Evolutionary conservation across 179 eudicot genomes (phyloP).

Genomic region (Amaranthus tricolor): DNA sequence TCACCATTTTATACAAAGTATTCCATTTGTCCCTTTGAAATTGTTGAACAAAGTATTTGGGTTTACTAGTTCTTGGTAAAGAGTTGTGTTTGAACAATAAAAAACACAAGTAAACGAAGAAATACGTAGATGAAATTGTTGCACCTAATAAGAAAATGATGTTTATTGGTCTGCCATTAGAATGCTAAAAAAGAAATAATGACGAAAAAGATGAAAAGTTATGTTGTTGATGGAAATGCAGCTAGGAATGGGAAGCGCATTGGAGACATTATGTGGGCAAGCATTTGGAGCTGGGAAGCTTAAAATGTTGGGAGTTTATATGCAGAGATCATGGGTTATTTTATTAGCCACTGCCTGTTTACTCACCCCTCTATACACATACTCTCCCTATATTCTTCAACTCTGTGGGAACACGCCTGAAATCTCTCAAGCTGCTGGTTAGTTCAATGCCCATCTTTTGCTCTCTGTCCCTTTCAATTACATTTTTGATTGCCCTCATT

Average conservation of each 20-base stretch:
- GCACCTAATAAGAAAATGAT: too few relatives aligned
- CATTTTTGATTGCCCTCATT: background rate
- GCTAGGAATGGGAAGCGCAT: slow-evolving; percentile 92
- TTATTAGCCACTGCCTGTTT: slow-evolving; percentile 46
- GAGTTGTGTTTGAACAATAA: too few relatives aligned
- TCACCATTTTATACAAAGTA: too few relatives aligned
- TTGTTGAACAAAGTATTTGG: too few relatives aligned
- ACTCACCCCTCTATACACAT: slow-evolving; percentile 62
- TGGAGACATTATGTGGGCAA: slow-evolving; percentile 92
- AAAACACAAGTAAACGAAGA: too few relatives aligned
- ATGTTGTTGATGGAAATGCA: slow-evolving; percentile 22
- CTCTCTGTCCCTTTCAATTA: too few relatives aligned
- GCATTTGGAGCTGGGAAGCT: slow-evolving; percentile 78
- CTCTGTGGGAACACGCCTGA: slow-evolving; percentile 52
- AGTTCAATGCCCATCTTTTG: background rate
- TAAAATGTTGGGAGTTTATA: slow-evolving; percentile 72
- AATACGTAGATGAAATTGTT: too few relatives aligned
- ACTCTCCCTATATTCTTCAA: slow-evolving; percentile 58
- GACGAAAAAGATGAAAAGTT: background rate
- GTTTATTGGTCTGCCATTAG: too few relatives aligned
- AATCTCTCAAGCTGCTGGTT: slow-evolving; percentile 68
- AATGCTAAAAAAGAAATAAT: too few relatives aligned
- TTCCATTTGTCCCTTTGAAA: too few relatives aligned
- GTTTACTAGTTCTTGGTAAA: too few relatives aligned
- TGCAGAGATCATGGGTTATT: slow-evolving; percentile 89